Percentiles rank a stretch among this genome's conserved stretches.
phyloP scores from a whole-genome alignment of 305 asterid genomes.

The Ajuga reptans region DNA sequence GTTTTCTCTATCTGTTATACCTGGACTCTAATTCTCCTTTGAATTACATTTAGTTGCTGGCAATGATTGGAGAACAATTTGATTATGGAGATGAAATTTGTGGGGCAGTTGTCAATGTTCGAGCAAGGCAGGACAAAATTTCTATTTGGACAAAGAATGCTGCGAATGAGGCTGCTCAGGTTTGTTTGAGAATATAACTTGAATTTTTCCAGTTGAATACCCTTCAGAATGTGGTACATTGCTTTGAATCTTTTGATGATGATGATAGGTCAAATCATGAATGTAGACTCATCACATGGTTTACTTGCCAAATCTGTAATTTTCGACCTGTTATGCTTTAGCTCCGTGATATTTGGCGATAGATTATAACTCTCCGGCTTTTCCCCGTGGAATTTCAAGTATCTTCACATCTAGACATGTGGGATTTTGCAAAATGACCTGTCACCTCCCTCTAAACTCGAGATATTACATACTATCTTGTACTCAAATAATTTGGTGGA shows the following conservation, averaged over 20 bases:
- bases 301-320: not conserved
- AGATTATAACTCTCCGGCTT: not conserved
- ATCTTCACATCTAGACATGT: not conserved
- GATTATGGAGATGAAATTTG: conserved; percentile 92
- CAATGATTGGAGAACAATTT: conserved; percentile 96
- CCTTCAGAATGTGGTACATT: not conserved
- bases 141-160: conserved; percentile 94
- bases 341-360: not conserved
- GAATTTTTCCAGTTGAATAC: not conserved
- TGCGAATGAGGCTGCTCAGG: conserved; percentile 88
- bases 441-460: not conserved
- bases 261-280: not conserved
- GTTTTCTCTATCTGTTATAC: not conserved
- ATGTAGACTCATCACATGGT: not conserved
- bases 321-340: not conserved
- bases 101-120: conserved; percentile 87
- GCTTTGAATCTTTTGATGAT: not conserved
- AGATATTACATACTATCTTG: not conserved
- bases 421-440: not conserved
- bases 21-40: not conserved
- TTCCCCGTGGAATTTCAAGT: not conserved
- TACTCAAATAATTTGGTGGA: not conserved
- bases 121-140: conserved; percentile 63
- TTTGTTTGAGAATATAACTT: conserved; percentile 17
- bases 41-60: conserved; percentile 53